Evolutionary conservation across 208 protist species (phyloP), one percentile per base, ranked within the genome.

Genomic region (Acanthamoeba divionensis): DNA sequence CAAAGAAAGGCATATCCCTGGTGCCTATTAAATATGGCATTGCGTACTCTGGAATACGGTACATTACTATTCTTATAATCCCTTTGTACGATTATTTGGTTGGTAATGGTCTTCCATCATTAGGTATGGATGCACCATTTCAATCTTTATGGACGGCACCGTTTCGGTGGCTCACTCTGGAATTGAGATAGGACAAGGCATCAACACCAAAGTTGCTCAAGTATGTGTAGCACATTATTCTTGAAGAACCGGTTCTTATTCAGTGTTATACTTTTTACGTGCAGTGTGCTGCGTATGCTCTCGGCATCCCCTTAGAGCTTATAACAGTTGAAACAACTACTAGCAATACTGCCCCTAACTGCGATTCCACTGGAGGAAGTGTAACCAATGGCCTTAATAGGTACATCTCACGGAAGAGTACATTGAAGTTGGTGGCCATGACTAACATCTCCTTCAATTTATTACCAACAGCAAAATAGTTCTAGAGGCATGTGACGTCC

Each of bases 21-120:
- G 85, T 96, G 10, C 95, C 96, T 31, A 92, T 92, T 10, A 98
- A 98, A 89, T 98, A 96, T 90, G 97, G 96, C 86, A 96, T 98
- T 50, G 90, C 89, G 13, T 97, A 96, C 69, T 94, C 92, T 15
- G 65, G 89, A 13, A 96, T 47, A 48, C 77, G 0, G 96, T n/a
- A 97, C 89, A 96, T 96, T 0, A 91, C 91, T 36, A 91, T 97
- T 0, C 54, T 95, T 0, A 85, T 97, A 0, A 93, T 93, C 6
- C 94, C n/a, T n/a, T n/a, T n/a, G n/a, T n/a, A 96, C 90, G 94
- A 93, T 90, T 91, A 63, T 63, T n/a, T 44, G 52, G 52, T 60
- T 60, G 52, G 66, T 44, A 5, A 1, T 75, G n/a, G 5, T 63
- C 41, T 44, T 5, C 21, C 4, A 57, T 60, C 21, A 60, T 60